phyloP scores from a whole-genome alignment of 2,329 filamentous ascomycete genomes.

The Pestalotiopsis fici region DNA sequence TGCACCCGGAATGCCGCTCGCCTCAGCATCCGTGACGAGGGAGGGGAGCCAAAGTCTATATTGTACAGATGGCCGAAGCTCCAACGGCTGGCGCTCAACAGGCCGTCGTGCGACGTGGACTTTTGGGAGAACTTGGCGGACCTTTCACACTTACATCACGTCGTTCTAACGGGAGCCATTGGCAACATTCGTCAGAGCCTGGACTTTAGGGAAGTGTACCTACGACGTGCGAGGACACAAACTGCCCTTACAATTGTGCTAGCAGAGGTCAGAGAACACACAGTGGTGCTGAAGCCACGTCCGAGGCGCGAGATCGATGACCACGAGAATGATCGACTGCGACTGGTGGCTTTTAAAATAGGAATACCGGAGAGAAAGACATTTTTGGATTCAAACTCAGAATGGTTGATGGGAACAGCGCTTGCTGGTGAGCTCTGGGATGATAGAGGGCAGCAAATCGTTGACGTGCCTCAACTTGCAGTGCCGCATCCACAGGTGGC shows the following conservation, averaged over 20 bases:
- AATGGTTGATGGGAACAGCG: conserved; percentile 6
- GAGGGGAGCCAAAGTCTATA: background rate
- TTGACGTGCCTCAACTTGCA: background rate
- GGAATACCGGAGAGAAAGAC: conserved; percentile 1
- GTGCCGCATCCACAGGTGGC: background rate
- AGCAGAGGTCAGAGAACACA: conserved; percentile 3
- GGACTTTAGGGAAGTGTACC: background rate
- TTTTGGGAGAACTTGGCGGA: conserved; percentile 11
- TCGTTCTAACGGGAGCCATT: conserved; percentile 2
- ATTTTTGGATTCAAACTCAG: conserved; percentile 7
- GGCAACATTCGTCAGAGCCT: background rate
- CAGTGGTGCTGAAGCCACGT: background rate
- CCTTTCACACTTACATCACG: conserved; percentile 5
- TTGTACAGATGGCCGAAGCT: conserved; percentile 9
- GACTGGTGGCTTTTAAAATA: conserved; percentile 1
- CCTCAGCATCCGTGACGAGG: conserved; percentile 4
- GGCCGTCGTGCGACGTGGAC: conserved; percentile 2
- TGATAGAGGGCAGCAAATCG: background rate
- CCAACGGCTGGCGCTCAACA: conserved; percentile 7
- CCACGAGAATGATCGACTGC: background rate
- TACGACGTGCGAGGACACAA: background rate
- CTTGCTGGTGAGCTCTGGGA: conserved; percentile 4
- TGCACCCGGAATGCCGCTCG: conserved; percentile 37
- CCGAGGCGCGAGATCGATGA: background rate
- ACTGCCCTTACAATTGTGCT: background rate